A percentile compares a stretch with the other conserved stretches of the same genome.
phyloP scores from a whole-genome alignment of 306 rosid species.

The Malus asiatica region DNA sequence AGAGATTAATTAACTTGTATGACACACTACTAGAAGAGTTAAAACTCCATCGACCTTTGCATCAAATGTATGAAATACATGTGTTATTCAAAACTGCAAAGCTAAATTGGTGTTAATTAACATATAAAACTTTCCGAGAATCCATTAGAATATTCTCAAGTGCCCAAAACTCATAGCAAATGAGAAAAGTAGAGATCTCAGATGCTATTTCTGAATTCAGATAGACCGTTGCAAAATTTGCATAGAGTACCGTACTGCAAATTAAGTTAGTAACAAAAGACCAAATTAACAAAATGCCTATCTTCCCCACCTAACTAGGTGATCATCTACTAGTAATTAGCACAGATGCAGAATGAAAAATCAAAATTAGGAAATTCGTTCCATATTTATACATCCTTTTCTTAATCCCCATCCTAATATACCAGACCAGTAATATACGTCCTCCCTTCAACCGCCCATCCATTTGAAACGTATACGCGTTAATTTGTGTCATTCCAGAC shows the following conservation, averaged over 20 bases:
- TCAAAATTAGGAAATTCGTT: not conserved
- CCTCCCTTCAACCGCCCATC: not conserved
- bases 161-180: conserved; percentile 48
- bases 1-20: not conserved
- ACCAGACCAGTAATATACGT: not conserved
- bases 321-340: not conserved
- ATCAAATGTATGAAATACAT: not conserved
- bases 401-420: not conserved
- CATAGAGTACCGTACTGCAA: not conserved
- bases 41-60: not conserved
- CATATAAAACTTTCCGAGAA: conserved; percentile 27
- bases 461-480: not conserved
- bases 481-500: conserved; percentile 52
- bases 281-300: not conserved
- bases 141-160: conserved; percentile 12
- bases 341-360: not conserved
- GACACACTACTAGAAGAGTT: not conserved
- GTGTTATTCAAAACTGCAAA: conserved; percentile 36
- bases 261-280: not conserved
- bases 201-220: conserved; percentile 33
- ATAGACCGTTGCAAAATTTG: conserved; percentile 11
- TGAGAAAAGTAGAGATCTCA: conserved; percentile 1
- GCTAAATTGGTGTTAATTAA: not conserved
- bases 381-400: not conserved
- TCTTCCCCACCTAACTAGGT: conserved; percentile 1